Conservation (phyloP, 2,329 filamentous ascomycete genomes). For the Aspergillus clavatus region DNA sequence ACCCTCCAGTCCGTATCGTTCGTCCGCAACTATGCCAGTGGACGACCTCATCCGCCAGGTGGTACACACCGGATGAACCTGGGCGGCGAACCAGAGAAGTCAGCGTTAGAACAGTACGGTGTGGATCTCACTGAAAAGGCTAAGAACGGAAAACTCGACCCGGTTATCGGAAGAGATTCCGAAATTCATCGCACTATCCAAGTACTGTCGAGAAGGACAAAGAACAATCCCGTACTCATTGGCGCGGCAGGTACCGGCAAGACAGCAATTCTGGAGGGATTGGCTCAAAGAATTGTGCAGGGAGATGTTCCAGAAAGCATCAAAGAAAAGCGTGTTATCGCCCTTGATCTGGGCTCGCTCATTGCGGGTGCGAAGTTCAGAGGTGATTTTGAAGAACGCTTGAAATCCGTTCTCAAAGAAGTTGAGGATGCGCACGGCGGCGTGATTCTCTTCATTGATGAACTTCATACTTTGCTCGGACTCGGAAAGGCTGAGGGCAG, state of each 20-base stretch:
- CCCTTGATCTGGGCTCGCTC: slow-evolving; percentile 81
- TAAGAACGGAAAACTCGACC: slow-evolving; percentile 84
- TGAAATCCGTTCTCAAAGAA: slow-evolving; percentile 88
- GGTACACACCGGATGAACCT: slow-evolving; percentile 94
- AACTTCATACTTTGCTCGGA: slow-evolving; percentile 84
- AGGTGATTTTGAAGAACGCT: slow-evolving; percentile 89
- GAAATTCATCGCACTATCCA: slow-evolving; percentile 95
- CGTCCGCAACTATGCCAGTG: slow-evolving; percentile 51
- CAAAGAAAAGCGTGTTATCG: slow-evolving; percentile 86
- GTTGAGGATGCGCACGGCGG: slow-evolving; percentile 83
- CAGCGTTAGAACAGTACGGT: slow-evolving; percentile 85
- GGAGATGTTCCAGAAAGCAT: slow-evolving; percentile 95
- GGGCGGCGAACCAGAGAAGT: slow-evolving; percentile 69
- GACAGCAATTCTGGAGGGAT: slow-evolving; percentile 85
- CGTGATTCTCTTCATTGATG: slow-evolving; percentile 92
- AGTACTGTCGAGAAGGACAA: slow-evolving; percentile 84
- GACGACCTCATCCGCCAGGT: slow-evolving; percentile 75
- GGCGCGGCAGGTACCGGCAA: slow-evolving; percentile 89
- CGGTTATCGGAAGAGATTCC: slow-evolving; percentile 85
- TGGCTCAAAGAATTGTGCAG: slow-evolving; percentile 82
- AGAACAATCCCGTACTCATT: slow-evolving; percentile 95
- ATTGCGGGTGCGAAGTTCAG: slow-evolving; percentile 95
- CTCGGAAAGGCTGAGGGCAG: slow-evolving; percentile 93
- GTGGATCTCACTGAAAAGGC: slow-evolving; percentile 83
- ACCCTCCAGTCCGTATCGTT: slow-evolving; percentile 10